Evolutionary conservation across 2,329 filamentous ascomycete genomes (phyloP), one percentile per base, ranked within the genome.

Genomic region (Aspergillus floridensis): DNA sequence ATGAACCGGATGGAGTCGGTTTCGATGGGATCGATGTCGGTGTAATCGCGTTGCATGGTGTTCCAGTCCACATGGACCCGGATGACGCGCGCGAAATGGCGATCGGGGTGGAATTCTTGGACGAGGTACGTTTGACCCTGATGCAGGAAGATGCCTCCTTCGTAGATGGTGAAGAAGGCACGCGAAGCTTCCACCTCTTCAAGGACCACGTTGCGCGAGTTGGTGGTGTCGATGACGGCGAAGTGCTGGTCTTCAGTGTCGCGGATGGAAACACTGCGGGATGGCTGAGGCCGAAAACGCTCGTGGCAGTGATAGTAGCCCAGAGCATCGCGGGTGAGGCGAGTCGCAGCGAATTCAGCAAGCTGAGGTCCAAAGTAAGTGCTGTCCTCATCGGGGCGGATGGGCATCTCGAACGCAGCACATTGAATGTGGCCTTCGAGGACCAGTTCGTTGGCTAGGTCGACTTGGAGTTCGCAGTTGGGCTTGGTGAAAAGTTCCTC

Each of bases 151-250:
- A 99, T 97, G 49, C 92, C 95, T 12, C 95, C 95, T 73, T 98
- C 93, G 74, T 99, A 99, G 60, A 99, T 85, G 1, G 92, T 96
- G 76, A 96, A 98, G 66, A 92, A 93, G 1, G 93, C 93, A n/a
- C 95, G 87, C 1, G 90, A 95, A 1, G 92, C 91, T 76, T 98
- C 95, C n/a, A 99, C 84, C 76, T 98, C 93, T 79, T 99, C 95
- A 1, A 99, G 83, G 0, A 99, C 90, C 0, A 88, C 80, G 71
- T 98, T 98, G 57, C 86, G 86, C 26, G 88, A 88, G 65, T 95
- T 86, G 0, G 91, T 81, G 14, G 89, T 88, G 77, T 99, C 92
- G 55, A 99, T 86, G 53, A 99, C 90, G 24, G 95, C 93, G 72
- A 97, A 97, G 70, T 96, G 90, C n/a, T 91, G 88, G 61, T 97